Base-by-base conservation (phyloP, 768 basidiomycete genomes). In the Steccherinum ochraceum region DNA sequence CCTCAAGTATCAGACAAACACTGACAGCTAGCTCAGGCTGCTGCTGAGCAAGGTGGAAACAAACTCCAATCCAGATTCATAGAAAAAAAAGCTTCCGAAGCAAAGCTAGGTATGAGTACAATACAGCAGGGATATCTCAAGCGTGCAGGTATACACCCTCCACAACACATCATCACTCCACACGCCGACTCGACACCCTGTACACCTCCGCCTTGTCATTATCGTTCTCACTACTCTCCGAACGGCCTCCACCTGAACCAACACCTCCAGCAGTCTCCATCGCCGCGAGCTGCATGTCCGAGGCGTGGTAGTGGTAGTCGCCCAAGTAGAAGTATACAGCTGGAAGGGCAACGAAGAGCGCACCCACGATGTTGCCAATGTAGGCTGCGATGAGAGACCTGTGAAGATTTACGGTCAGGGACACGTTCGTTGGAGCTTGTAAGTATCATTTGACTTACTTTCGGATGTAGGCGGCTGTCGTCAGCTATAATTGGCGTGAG, bases 311-410 rank as follows among this genome's bases (percentile, higher is more conserved):
- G 41, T 55, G 59, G 64, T 75, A 77, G 58, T 85, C 81, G 25
- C 61, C 60, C 3, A 86, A 75, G 58, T 83, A 81, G 67, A 84
- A 80, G 60, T 84, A 85, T 3, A 72, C 67, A 0, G 76, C 82
- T 2, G 86, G 86, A 3, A 86, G 61, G 25, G 72, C 86, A 23
- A 88, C 82, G 40, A 83, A 64, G 24, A 82, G 67, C 7, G 72
- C 86, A 1, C 86, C 86, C 25, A 87, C 68, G 25, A 81, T 73
- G 62, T 88, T 88, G 11, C 86, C 86, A 42, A 86, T 52, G 58
- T 74, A 79, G 2, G 84, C 59, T 1, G 86, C 81, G 58, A 87
- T 78, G 25, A 87, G 61, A 2, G 86, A 87, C 60, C 75, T 76
- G 50, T 3, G n/a, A 20, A 16, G 23, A 43, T 40, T n/a, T n/a